Evolutionary conservation across 306 rosid genomes (phyloP).

Genomic region (Glycine latifolia): DNA sequence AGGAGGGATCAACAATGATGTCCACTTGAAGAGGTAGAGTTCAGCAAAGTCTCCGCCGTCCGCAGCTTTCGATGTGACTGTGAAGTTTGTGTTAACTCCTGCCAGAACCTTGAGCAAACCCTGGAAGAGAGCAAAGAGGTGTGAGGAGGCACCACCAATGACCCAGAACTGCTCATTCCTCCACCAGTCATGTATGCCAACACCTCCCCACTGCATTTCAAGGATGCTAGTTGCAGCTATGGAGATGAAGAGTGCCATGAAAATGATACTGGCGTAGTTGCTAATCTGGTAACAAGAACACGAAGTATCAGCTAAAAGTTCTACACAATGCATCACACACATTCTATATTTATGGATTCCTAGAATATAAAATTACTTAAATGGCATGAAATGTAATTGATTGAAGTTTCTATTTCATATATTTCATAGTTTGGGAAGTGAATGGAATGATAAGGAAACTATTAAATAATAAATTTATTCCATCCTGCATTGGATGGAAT

Average conservation of each 20-base stretch:
- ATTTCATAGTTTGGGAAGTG: not conserved
- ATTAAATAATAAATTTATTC: not conserved
- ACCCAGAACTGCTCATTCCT: conserved; percentile 98
- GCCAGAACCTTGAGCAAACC: conserved; percentile 95
- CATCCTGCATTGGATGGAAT: not conserved
- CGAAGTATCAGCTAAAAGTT: conserved; percentile 25
- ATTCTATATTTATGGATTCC: conserved; percentile 8
- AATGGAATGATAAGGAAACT: not conserved
- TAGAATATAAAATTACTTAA: not conserved
- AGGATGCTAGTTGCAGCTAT: conserved; percentile 85
- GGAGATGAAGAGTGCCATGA: conserved; percentile 87
- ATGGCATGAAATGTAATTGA: not conserved
- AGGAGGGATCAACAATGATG: conserved; percentile 83
- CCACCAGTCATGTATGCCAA: conserved; percentile 97
- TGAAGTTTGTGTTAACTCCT: conserved; percentile 87
- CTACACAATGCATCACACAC: not conserved
- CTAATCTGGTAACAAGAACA: conserved; percentile 67
- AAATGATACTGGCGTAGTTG: conserved; percentile 85
- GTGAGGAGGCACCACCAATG: conserved; percentile 88
- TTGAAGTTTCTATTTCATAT: not conserved
- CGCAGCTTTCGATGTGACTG: conserved; percentile 90
- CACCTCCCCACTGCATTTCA: conserved; percentile 98
- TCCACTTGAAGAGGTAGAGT: conserved; percentile 95
- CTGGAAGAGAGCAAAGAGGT: conserved; percentile 84
- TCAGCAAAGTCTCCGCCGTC: conserved; percentile 90